Evolutionary conservation across 2,329 filamentous ascomycete genomes (phyloP), one percentile per base, ranked within the genome.

Genomic region (Fusarium gaditjirri): DNA sequence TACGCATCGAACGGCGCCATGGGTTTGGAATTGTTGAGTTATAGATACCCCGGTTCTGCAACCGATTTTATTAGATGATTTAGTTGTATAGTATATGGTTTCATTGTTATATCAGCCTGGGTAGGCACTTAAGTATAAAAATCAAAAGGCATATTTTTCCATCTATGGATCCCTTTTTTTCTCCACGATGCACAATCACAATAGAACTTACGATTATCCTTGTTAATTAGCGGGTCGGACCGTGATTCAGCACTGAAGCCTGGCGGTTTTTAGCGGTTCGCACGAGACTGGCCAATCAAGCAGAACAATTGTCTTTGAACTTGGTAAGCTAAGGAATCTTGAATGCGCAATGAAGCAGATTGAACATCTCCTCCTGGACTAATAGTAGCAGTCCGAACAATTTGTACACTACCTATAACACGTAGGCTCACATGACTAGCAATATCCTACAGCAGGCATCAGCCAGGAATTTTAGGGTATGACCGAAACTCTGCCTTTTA

Each of bases 41-140:
- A 71, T 76, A 76, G 75, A 77, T 77, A 77, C 75, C 75, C 75
- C 64, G 72, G 57, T 69, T 76, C 49, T 61, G 63, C 53, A 33
- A 50, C 57, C 49, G n/a, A 43, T 33, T 62, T 62, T 39, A 27
- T 52, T 63, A 47, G 57, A 70, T 31, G 35, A 41, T 46, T 55
- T 50, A 42, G 42, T 61, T 63, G 62, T 75, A 71, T 61, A 76
- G 35, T 66, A 70, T 27, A 52, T 49, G 63, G 58, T 59, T 47
- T 59, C 41, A 29, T 62, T 47, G 9, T 49, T 14, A 31, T 54
- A 47, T 46, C 54, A 47, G 35, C 36, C 39, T 36, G 31, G 41
- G 53, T 61, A 56, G 31, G 47, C 6, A 53, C 33, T 46, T 43
- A 10, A 42, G 27, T 38, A 62, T 53, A 29, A 54, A 31, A 46